phyloP scores from a whole-genome alignment of 2,329 filamentous ascomycete species.

The Pestalotiopsis fici region DNA sequence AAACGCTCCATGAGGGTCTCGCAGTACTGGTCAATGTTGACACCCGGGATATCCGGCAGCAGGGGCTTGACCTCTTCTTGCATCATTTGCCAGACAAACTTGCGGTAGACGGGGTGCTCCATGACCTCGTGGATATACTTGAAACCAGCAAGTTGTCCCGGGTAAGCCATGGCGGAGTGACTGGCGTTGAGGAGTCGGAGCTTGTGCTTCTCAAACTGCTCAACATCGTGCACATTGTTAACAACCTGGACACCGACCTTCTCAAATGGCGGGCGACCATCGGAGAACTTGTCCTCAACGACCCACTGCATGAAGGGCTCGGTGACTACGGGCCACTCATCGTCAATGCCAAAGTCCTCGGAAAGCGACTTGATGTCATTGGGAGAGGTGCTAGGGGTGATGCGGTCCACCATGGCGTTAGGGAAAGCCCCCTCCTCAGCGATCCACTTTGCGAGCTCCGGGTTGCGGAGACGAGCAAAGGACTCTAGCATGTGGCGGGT shows the following conservation, averaged over 20 bases:
- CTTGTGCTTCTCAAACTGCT: constrained; percentile 59
- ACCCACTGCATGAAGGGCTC: constrained; percentile 60
- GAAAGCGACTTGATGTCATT: constrained; percentile 46
- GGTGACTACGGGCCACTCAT: constrained; percentile 54
- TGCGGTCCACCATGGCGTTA: constrained; percentile 58
- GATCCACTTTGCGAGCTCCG: constrained; percentile 51
- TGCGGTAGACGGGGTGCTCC: constrained; percentile 45
- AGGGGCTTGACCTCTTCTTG: constrained; percentile 55
- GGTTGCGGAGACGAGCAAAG: constrained; percentile 48
- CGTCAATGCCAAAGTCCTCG: constrained; percentile 46
- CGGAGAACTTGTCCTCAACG: constrained; percentile 51
- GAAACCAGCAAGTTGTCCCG: constrained; percentile 52
- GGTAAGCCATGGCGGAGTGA: constrained; percentile 54
- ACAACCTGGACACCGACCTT: constrained; percentile 55
- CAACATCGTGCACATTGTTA: constrained; percentile 49
- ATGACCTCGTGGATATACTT: constrained; percentile 57
- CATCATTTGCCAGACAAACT: constrained; percentile 56
- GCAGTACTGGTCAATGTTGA: constrained; percentile 54
- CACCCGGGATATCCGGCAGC: constrained; percentile 49
- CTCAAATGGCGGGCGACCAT: constrained; percentile 53
- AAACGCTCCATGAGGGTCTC: constrained; percentile 54
- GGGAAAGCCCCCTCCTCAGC: constrained; percentile 48
- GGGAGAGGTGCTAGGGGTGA: constrained; percentile 50
- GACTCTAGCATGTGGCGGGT: constrained; percentile 52
- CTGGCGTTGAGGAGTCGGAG: constrained; percentile 54